Evolutionary conservation across 257 asterid species (phyloP).

Genomic region (Fraxinus americana): DNA sequence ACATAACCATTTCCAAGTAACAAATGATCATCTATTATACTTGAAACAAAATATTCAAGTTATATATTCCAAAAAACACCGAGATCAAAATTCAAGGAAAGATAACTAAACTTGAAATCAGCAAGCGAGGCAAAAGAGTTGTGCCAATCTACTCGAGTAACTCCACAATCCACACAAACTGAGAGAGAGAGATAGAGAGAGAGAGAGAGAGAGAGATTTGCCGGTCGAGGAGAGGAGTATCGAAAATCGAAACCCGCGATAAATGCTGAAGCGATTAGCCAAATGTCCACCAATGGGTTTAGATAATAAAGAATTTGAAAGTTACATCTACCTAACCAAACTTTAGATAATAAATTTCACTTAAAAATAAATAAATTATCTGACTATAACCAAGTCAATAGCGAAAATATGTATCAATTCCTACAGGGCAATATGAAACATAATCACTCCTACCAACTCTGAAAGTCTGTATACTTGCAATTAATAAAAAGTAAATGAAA

Average conservation of each 20-base stretch:
- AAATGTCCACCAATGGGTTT: neutral
- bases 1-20: neutral
- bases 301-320: no score
- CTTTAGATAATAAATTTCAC: no score
- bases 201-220: neutral
- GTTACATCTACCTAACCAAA: no score
- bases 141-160: constrained; percentile 11
- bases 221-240: constrained; percentile 13
- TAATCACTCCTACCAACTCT: no score
- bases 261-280: constrained; percentile 18
- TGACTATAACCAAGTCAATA: no score
- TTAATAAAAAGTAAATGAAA: no score
- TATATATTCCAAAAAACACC: neutral
- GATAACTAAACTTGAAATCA: constrained; percentile 3
- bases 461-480: no score
- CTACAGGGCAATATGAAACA: no score
- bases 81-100: neutral
- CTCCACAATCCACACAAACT: neutral
- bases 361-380: no score
- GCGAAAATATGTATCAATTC: no score
- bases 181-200: neutral
- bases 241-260: constrained; percentile 29
- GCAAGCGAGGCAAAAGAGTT: neutral
- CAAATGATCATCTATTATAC: neutral
- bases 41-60: neutral